Evolutionary conservation across 2,329 filamentous ascomycete species (phyloP).

Genomic region (Ophiosphaerella korrae): DNA sequence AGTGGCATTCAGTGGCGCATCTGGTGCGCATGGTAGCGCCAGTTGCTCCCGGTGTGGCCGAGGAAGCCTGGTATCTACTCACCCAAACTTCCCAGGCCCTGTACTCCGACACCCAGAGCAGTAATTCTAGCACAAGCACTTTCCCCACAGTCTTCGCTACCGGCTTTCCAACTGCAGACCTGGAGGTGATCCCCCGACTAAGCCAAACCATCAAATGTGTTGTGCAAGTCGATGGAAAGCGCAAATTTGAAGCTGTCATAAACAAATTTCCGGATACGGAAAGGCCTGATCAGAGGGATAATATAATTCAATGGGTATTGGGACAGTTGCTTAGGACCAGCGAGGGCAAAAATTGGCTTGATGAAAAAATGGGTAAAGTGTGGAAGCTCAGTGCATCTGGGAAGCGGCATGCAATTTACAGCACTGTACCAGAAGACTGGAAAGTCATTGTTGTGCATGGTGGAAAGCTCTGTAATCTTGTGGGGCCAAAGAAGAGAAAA

Average conservation of each 20-base stretch:
- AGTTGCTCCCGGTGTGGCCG: slow-evolving; percentile 77
- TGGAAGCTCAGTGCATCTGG: slow-evolving; percentile 26
- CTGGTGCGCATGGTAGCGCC: slow-evolving; percentile 78
- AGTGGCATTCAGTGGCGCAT: slow-evolving; percentile 56
- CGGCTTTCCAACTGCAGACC: slow-evolving; percentile 61
- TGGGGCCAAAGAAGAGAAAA: slow-evolving; percentile 44
- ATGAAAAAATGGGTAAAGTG: slow-evolving; percentile 42
- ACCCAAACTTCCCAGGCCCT: slow-evolving; percentile 15
- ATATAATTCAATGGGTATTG: slow-evolving; percentile 59
- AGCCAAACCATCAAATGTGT: slow-evolving; percentile 63
- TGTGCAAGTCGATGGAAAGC: slow-evolving; percentile 81
- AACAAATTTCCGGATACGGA: slow-evolving; percentile 55
- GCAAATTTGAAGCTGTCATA: slow-evolving; percentile 71
- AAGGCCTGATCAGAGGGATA: neutral
- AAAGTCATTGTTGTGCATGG: slow-evolving; percentile 69
- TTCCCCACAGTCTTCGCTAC: slow-evolving; percentile 50
- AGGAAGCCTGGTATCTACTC: slow-evolving; percentile 77
- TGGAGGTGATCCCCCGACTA: slow-evolving; percentile 59
- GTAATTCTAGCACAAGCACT: neutral
- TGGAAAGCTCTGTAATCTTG: slow-evolving; percentile 76
- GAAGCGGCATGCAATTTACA: slow-evolving; percentile 6
- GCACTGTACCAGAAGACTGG: slow-evolving; percentile 27
- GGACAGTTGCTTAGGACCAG: slow-evolving; percentile 64
- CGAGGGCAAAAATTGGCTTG: slow-evolving; percentile 62
- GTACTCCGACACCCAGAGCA: neutral